These are phyloP conservation scores for Claviceps humidiphila DNA, from an alignment of 2,329 filamentous ascomycete species.

Conservation along the genomic window DNA sequence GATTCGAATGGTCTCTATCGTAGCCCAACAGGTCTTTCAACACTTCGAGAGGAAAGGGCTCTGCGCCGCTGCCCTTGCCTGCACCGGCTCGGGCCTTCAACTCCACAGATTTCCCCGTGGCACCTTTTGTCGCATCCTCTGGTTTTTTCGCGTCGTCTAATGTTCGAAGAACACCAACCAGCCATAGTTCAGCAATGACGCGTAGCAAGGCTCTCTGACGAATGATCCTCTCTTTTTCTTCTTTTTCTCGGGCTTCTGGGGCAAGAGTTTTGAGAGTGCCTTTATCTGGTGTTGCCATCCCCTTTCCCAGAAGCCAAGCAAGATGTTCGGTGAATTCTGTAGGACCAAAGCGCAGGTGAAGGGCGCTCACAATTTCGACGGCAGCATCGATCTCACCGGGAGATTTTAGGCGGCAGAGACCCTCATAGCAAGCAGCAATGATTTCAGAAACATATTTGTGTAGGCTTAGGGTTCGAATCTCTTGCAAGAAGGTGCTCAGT, in stretches of 20 bases:
- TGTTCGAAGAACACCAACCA: conserved; percentile 76
- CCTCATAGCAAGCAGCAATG: conserved; percentile 89
- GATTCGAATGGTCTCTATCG: conserved; percentile 81
- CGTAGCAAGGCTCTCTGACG: conserved; percentile 77
- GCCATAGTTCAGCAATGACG: conserved; percentile 91
- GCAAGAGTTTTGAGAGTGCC: conserved; percentile 63
- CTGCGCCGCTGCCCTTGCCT: conserved; percentile 51
- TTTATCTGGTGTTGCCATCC: conserved; percentile 83
- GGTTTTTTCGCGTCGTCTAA: conserved; percentile 53
- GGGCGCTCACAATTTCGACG: conserved; percentile 84
- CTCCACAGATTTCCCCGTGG: conserved; percentile 48
- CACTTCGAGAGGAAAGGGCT: conserved; percentile 95
- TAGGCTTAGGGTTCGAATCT: conserved; percentile 79
- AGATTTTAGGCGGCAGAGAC: conserved; percentile 79
- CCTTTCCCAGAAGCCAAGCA: conserved; percentile 84
- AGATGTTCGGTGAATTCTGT: conserved; percentile 82
- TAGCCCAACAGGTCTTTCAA: conserved; percentile 90
- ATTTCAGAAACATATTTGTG: conserved; percentile 97
- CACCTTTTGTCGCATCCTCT: conserved; percentile 49
- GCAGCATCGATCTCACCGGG: conserved; percentile 85
- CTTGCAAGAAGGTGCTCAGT: conserved; percentile 72
- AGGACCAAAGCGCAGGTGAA: conserved; percentile 89
- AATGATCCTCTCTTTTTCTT: conserved; percentile 84
- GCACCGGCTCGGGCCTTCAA: conserved; percentile 41
- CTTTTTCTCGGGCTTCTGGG: conserved; percentile 75